These are phyloP conservation scores for Liriodendron chinense DNA, from an alignment of 164 flowering plant genomes.

Conservation along the genomic window DNA sequence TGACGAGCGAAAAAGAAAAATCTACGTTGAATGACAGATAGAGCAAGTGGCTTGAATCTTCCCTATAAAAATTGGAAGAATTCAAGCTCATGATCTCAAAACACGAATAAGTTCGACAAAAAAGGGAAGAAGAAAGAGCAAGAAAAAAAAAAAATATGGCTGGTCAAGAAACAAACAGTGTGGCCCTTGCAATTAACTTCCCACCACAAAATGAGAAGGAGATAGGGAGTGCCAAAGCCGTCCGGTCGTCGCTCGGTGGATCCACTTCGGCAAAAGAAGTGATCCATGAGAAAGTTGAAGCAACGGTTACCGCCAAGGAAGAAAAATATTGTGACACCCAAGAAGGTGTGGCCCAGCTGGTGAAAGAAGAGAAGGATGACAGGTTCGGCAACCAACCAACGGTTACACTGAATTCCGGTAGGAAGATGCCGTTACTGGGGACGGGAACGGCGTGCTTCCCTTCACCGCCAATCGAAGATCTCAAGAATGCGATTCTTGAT, in stretches of 20 bases:
- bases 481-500: conserved; percentile 10
- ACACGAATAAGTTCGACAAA: not conserved
- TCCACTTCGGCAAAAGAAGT: not conserved
- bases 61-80: not conserved
- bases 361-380: not conserved
- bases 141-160: not conserved
- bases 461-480: not conserved
- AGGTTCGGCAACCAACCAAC: not conserved
- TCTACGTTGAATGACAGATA: not conserved
- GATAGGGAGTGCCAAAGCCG: not conserved
- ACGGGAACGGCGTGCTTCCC: conserved; percentile 15
- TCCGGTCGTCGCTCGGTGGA: not conserved
- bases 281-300: not conserved
- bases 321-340: no score
- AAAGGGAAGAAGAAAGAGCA: not conserved
- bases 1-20: not conserved
- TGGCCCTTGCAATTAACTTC: not conserved
- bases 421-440: conserved; percentile 21
- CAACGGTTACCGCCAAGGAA: no score
- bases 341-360: no score
- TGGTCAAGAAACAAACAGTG: not conserved
- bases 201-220: not conserved
- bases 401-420: conserved; percentile 15
- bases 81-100: not conserved
- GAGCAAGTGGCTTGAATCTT: not conserved